Evolutionary conservation across 1,284 basidiomycete species (phyloP).

Genomic region (Trametes hirsuta): DNA sequence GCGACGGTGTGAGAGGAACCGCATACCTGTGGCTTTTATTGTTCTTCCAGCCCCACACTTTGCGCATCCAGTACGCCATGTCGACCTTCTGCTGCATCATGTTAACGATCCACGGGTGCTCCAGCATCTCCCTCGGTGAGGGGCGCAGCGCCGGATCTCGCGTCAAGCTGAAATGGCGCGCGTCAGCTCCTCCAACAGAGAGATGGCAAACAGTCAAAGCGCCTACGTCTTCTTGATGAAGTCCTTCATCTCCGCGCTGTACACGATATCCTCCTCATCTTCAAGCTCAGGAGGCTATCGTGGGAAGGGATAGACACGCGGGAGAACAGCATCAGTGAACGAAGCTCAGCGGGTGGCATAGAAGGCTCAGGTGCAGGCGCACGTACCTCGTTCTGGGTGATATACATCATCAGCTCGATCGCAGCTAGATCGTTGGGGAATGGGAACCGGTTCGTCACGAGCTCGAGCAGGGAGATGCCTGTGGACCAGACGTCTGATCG

Average conservation of each 20-base stretch:
- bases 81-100: slow-evolving; percentile 84
- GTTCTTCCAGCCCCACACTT: slow-evolving; percentile 85
- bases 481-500: slow-evolving; percentile 99
- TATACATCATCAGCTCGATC: slow-evolving; percentile 93
- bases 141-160: slow-evolving; percentile 59
- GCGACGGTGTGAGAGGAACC: not conserved
- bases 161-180: slow-evolving; percentile 31
- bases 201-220: not conserved
- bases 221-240: slow-evolving; percentile 86
- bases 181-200: not conserved
- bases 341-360: slow-evolving; percentile 17
- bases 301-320: slow-evolving; percentile 25
- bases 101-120: slow-evolving; percentile 86
- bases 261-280: slow-evolving; percentile 72
- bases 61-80: slow-evolving; percentile 89
- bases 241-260: slow-evolving; percentile 90
- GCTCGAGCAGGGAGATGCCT: slow-evolving; percentile 90
- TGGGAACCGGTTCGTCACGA: slow-evolving; percentile 94
- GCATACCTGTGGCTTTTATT: slow-evolving; percentile 40
- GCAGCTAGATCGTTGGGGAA: slow-evolving; percentile 92
- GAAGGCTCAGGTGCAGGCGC: slow-evolving; percentile 4
- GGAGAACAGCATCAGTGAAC: slow-evolving; percentile 19
- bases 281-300: slow-evolving; percentile 79
- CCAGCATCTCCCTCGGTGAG: slow-evolving; percentile 83
- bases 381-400: slow-evolving; percentile 78